Evolutionary conservation across 768 basidiomycete genomes (phyloP).

Genomic region (Leccinum incarnatum): DNA sequence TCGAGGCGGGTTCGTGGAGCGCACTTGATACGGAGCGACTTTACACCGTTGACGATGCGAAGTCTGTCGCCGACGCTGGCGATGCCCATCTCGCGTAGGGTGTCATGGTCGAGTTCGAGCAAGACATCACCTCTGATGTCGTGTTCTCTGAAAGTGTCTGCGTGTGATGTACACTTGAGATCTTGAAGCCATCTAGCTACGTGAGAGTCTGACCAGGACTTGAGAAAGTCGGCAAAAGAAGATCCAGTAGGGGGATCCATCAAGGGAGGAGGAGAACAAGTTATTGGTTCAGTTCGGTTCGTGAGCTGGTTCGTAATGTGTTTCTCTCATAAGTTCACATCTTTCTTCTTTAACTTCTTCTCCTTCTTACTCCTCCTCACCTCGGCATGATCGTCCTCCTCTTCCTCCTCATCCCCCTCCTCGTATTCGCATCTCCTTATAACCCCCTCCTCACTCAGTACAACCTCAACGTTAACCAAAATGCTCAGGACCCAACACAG

Average conservation of each 20-base stretch:
- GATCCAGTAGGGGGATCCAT: conserved; percentile 51
- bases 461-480: conserved; percentile 78
- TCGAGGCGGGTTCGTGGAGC: conserved; percentile 17
- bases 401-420: conserved; percentile 26
- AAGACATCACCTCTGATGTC: conserved; percentile 93
- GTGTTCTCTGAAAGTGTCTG: conserved; percentile 70
- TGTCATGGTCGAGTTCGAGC: conserved; percentile 84
- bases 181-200: conserved; percentile 77
- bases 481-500: conserved; percentile 62
- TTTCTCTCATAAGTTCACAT: background rate
- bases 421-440: conserved; percentile 62
- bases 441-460: conserved; percentile 62
- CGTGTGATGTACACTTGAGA: conserved; percentile 69
- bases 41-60: conserved; percentile 82
- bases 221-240: conserved; percentile 61
- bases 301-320: background rate
- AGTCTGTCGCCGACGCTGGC: conserved; percentile 88
- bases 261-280: background rate
- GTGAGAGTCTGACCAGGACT: conserved; percentile 69
- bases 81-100: conserved; percentile 89
- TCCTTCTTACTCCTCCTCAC: background rate
- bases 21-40: conserved; percentile 64
- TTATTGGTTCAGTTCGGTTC: background rate
- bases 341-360: background rate
- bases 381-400: background rate